Base-by-base conservation (phyloP, 2,329 filamentous ascomycete species). In the Diaporthe vexans region DNA sequence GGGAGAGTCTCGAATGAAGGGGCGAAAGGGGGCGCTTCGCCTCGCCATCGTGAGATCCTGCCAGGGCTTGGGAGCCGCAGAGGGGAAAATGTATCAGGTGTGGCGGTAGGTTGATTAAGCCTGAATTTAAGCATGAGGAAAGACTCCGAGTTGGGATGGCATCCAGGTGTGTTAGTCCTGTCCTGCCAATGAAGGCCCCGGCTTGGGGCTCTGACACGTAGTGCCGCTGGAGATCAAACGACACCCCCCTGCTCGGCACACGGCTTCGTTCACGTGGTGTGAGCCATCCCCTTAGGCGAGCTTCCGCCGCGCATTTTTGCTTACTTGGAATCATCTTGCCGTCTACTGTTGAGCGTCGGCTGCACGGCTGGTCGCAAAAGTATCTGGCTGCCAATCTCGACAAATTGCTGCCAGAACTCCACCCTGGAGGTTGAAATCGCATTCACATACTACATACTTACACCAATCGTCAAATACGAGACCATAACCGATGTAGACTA, bases 201-300 rank as follows among this genome's bases (percentile, higher is more conserved):
- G 24, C 24, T 40, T 8, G 33, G 54, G 26, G n/a, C 37, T 63
- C 67, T 71, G 72, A 71, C 72, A 63, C 72, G 8, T 24, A 54
- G 52, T 68, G 71, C 33, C 40, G 19, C 46, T 57, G 72, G 54
- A 74, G 72, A 74, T 74, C 72, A 74, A 74, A 74, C 72, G 67
- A 74, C 29, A 57, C 72, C 63, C 63, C 63, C 43, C 54, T 40
- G 63, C 63, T 68, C 48, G 63, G 63, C 63, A 54, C 63, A 6
- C 63, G 33, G 63, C 63, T 68, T 68, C 48, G 54, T 26, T 54
- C 33, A 54, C 46, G n/a, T 68, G 29, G 29, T 67, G 40, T 15
- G 29, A 33, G 21, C 63, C 13, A 52, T 24, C 33, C 8, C 2
- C 63, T 52, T 21, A 35, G 26, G 37, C n/a, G 21, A 52, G 29